Evolutionary conservation across 2,329 filamentous ascomycete genomes (phyloP).

Genomic region (Polytolypa hystricis): DNA sequence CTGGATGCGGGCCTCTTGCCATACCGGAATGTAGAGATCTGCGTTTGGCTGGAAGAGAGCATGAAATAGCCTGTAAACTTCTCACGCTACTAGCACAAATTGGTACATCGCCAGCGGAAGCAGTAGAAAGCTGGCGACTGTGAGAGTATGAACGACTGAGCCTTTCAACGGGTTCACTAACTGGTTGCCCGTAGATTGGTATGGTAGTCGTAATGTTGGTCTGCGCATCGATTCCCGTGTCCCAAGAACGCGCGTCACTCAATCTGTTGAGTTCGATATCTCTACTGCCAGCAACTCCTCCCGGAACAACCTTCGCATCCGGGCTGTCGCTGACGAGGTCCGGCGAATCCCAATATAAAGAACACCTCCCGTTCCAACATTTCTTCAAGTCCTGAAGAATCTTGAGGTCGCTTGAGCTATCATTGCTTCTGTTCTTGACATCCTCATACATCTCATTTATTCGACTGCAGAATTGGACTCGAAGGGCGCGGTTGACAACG

Average conservation of each 20-base stretch:
- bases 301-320: conserved; percentile 60
- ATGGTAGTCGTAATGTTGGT: conserved; percentile 9
- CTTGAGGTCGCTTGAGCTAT: conserved; percentile 59
- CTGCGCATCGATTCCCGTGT: conserved; percentile 8
- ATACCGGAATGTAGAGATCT: conserved; percentile 21
- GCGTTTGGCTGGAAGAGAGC: conserved; percentile 44
- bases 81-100: conserved; percentile 33
- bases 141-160: conserved; percentile 13
- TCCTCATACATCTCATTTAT: conserved; percentile 55
- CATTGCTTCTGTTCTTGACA: conserved; percentile 40
- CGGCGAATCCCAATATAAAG: conserved; percentile 73
- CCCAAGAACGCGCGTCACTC: conserved; percentile 26
- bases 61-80: conserved; percentile 49
- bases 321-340: conserved; percentile 53
- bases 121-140: conserved; percentile 25
- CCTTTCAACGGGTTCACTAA: conserved; percentile 10
- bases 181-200: conserved; percentile 14
- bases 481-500: conserved; percentile 60
- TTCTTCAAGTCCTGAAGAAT: conserved; percentile 92
- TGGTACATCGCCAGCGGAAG: conserved; percentile 26
- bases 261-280: conserved; percentile 30
- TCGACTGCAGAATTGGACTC: conserved; percentile 66
- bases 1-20: conserved; percentile 30
- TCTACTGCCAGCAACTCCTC: conserved; percentile 56
- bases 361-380: conserved; percentile 88